Evolutionary conservation across 176 grass and related monocot species (phyloP), one percentile per base, ranked within the genome.

Genomic region (Pontederia paniculata): DNA sequence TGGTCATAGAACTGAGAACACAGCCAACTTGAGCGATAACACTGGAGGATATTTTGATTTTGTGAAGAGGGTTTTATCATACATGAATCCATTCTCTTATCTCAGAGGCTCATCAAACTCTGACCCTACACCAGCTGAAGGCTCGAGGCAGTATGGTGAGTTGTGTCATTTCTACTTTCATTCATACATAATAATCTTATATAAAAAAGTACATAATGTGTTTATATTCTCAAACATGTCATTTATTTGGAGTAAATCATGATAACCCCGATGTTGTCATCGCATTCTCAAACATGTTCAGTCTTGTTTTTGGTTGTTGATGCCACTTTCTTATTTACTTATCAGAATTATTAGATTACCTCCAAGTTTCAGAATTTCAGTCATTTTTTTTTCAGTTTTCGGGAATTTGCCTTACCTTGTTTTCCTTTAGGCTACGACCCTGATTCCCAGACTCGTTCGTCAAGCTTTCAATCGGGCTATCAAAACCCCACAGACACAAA

Each of bases 51-150:
- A 96, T 73, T 86, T 89, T 68, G 57, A 77, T 62, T 77, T 79
- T 82, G 52, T 91, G 31, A 84, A 80, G 70, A 73, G 60, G 20
- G 11, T 81, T 47, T 46, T 98, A 15, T 88, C 93, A 1, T 88
- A 82, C 17, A 52, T 57, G 14, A 98, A 98, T 76, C 93, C 93
- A 0, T 61, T 98, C 45, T 80, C 93, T 65, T 91, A 91, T 77
- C 63, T 91, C 21, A 71, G 77, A 8, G 83, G 77, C 46, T 66
- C 88, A 23, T 77, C 77, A 63, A 67, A 74, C 71, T 51, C 47
- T 7, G 86, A 79, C 48, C 48, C 45, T 61, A 18, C 50, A 13
- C 23, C 25, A 79, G 71, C 69, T 72, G 70, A 68, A 56, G 67
- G 71, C 4, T 55, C 9, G 0, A 54, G 69, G 50, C 59, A 81